Base-by-base conservation (phyloP, 441 rosid genomes). In the Biscutella auriculata region DNA sequence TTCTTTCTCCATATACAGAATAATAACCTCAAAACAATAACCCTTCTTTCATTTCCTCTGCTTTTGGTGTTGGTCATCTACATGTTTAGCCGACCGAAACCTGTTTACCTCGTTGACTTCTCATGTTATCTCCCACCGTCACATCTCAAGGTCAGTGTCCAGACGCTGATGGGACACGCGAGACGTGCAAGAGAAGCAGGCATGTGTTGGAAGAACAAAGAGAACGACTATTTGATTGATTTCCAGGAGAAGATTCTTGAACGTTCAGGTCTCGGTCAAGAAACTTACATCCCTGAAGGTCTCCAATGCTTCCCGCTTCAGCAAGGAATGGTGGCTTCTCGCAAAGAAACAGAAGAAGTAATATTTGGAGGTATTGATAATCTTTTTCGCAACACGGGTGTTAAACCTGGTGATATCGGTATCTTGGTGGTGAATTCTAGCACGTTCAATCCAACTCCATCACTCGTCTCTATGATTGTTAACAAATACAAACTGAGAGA, bases 221-320 rank as follows among this genome's bases (percentile, higher is more conserved):
- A 67, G 37, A 60, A 34, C 17, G 72, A 55, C 17, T 6, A 47
- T 19, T 30, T 61, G 28, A 55, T 90, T 70, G 90, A 80, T 56
- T 87, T 90, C 60, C 95, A 85, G 60, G 71, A 83, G 45, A 90
- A 82, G 82, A 87, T 90, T 53, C 63, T 90, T 57, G 90, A 83
- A 50, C 77, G 96, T 58, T 90, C 97, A 0, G 96, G 97, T 23
- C 92, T 87, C 1, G 96, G 97, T 15, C 92, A 83, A 33, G 97
- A 90, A 55, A 90, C 97, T 0, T 78, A 68, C 33, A 83, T 72
- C 28, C 97, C 97, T 1, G 82, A 85, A 48, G 87, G 96, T 41
- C 77, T 90, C 76, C 85, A 74, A 49, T 69, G 46, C 34, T 29
- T 87, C 13, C 96, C 97, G 1, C 95, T 95, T 4, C 61, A 79